phyloP scores from a whole-genome alignment of 140 eudicot species.

The Senecio squalidus region DNA sequence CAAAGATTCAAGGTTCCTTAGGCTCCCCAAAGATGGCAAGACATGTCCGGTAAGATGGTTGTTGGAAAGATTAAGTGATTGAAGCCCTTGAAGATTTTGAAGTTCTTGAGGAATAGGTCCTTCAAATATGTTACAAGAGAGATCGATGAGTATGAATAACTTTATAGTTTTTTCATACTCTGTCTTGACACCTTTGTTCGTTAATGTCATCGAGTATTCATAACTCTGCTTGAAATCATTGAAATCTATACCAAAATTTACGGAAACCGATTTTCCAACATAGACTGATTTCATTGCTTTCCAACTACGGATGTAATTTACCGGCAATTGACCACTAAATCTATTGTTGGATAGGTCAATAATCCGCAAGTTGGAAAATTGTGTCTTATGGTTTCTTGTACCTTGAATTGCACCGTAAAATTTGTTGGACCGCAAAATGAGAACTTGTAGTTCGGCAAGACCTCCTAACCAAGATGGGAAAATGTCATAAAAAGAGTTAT shows the following conservation, averaged over 20 bases:
- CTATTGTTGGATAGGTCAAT: conserved; percentile 24
- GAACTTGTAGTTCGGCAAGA: conserved; percentile 18
- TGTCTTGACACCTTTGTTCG: conserved; percentile 28
- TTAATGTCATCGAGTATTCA: conserved; percentile 22
- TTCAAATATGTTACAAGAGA: conserved; percentile 32
- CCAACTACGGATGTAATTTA: neutral
- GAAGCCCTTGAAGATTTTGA: conserved; percentile 42
- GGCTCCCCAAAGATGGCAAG: conserved; percentile 46
- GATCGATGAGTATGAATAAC: conserved; percentile 13
- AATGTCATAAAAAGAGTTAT: conserved; percentile 9
- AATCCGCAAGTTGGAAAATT: conserved; percentile 8
- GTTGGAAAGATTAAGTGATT: conserved; percentile 50
- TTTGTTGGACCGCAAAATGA: conserved; percentile 17
- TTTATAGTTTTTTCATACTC: conserved; percentile 12
- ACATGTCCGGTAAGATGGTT: conserved; percentile 54
- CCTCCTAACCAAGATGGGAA: conserved; percentile 31
- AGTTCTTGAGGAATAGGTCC: conserved; percentile 55
- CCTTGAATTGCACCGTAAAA: conserved; percentile 16
- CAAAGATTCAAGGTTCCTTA: conserved; percentile 51
- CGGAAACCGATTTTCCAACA: neutral
- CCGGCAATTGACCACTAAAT: conserved; percentile 21
- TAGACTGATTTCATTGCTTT: conserved; percentile 8
- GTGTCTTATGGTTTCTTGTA: too few species aligned
- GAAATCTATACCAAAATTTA: neutral
- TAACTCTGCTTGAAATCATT: too few species aligned